These are phyloP conservation scores for Ramichloridium luteum DNA, from an alignment of 2,329 filamentous ascomycete genomes.

Conservation along the genomic window DNA sequence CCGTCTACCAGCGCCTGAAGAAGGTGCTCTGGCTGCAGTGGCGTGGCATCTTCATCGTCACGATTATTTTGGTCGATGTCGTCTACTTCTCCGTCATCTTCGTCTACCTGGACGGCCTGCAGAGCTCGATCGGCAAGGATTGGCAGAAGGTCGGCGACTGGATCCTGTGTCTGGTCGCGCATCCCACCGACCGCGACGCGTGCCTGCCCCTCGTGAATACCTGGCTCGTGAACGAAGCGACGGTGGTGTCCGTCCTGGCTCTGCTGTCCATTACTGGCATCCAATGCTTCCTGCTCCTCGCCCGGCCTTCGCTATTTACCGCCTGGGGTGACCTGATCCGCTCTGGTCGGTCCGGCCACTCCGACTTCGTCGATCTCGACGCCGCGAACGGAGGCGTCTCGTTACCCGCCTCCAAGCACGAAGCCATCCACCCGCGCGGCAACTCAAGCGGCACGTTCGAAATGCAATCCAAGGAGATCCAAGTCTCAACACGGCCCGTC, in stretches of 20 bases:
- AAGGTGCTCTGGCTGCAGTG: slow-evolving; percentile 86
- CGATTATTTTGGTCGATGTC: slow-evolving; percentile 82
- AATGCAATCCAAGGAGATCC: slow-evolving; percentile 19
- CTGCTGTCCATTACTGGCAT: slow-evolving; percentile 71
- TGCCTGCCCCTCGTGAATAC: slow-evolving; percentile 51
- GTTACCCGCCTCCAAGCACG: slow-evolving; percentile 15
- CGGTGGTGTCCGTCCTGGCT: slow-evolving; percentile 68
- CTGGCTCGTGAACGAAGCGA: slow-evolving; percentile 62
- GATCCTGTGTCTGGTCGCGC: slow-evolving; percentile 56
- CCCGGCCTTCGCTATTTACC: slow-evolving; percentile 69
- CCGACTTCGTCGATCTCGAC: slow-evolving; percentile 83
- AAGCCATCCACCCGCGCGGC: slow-evolving; percentile 16
- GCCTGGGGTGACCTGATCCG: slow-evolving; percentile 64
- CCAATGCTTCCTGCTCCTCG: slow-evolving; percentile 71
- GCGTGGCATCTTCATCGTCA: slow-evolving; percentile 79
- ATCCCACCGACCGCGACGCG: slow-evolving; percentile 35
- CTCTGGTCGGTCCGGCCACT: slow-evolving; percentile 36
- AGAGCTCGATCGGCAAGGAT: slow-evolving; percentile 44
- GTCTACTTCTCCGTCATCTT: slow-evolving; percentile 91
- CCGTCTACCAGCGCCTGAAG: slow-evolving; percentile 75
- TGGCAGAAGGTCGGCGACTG: slow-evolving; percentile 49
- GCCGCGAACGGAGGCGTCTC: slow-evolving; percentile 32
- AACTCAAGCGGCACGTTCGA: slow-evolving; percentile 23
- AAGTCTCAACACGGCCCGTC: slow-evolving; percentile 3
- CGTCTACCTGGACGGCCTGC: slow-evolving; percentile 69